Conservation (phyloP, 75 land plant species). For the Selaginella moellendorffii region DNA sequence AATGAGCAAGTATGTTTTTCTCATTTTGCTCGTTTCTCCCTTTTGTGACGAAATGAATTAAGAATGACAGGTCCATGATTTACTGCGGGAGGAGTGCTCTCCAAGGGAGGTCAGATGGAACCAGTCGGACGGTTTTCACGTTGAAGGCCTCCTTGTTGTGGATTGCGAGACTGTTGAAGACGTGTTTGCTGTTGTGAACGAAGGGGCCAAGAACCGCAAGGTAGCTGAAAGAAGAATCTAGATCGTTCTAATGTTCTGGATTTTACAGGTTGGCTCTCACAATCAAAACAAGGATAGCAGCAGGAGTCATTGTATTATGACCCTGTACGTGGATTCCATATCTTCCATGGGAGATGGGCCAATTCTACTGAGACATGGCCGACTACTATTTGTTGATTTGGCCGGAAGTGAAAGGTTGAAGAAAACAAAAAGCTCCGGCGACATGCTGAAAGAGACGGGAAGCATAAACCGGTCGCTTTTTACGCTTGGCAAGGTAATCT, state of each 20-base stretch:
- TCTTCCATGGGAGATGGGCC: conserved; percentile 11
- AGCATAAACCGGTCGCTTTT: conserved; percentile 31
- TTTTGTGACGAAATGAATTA: no score
- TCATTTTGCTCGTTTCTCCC: no score
- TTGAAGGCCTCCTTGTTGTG: conserved; percentile 22
- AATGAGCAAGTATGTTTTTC: conserved; percentile 34
- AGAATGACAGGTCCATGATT: conserved; percentile 25
- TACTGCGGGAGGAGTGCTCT: conserved; percentile 21
- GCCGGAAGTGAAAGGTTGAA: conserved; percentile 35
- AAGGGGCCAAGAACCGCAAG: conserved; percentile 29
- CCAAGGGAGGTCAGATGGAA: conserved; percentile 33
- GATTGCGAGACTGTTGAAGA: conserved; percentile 31
- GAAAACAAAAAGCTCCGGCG: conserved; percentile 32
- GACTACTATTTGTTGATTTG: conserved; percentile 29
- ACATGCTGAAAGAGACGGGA: conserved; percentile 32
- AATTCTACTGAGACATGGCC: conserved; percentile 20
- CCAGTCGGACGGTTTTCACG: conserved; percentile 23
- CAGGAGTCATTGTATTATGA: conserved; percentile 33
- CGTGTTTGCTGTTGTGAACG: conserved; percentile 25
- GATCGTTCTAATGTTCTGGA: no score
- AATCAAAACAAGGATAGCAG: conserved; percentile 31
- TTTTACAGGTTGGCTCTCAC: conserved; percentile 30
- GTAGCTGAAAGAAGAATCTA: no score
- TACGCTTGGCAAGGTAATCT: conserved; percentile 31
- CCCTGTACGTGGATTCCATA: conserved; percentile 26